These are phyloP conservation scores for Barnettozyma sucrosica DNA, from an alignment of 805 yeast genomes.

Conservation along the genomic window DNA sequence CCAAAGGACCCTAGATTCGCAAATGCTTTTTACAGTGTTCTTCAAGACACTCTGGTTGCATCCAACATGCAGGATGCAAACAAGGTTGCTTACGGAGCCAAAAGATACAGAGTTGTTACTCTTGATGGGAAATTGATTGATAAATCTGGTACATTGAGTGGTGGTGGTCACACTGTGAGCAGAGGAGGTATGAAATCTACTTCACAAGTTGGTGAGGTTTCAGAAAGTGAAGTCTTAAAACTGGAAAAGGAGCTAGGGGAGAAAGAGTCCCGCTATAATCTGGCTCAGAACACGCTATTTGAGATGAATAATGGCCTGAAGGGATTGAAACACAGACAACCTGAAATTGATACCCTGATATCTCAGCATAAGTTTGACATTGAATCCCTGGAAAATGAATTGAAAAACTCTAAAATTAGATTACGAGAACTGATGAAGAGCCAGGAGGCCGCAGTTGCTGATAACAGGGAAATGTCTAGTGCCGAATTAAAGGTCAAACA, in stretches of 20 bases:
- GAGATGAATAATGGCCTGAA: conserved; percentile 58
- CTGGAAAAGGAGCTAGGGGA: conserved; percentile 46
- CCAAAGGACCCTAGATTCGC: conserved; percentile 63
- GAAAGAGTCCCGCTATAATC: conserved; percentile 49
- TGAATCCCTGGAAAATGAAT: conserved; percentile 50
- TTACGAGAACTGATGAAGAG: conserved; percentile 32
- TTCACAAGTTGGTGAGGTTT: conserved; percentile 35
- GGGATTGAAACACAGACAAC: conserved; percentile 57
- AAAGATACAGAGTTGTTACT: conserved; percentile 85
- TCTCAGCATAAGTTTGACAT: conserved; percentile 60
- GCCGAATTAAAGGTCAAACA: conserved; percentile 30
- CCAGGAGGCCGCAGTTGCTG: conserved; percentile 18
- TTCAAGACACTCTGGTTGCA: conserved; percentile 87
- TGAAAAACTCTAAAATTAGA: conserved; percentile 39
- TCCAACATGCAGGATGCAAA: conserved; percentile 73
- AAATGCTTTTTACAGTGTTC: conserved; percentile 85
- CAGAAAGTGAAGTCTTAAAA: conserved; percentile 50
- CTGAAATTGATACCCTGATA: conserved; percentile 58
- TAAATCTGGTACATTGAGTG: conserved; percentile 91
- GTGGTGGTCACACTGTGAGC: conserved; percentile 76
- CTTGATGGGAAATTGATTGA: conserved; percentile 89
- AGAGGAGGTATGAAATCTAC: conserved; percentile 70
- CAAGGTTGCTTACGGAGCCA: conserved; percentile 76
- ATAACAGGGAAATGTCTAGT: conserved; percentile 34
- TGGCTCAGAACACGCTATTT: conserved; percentile 42